A percentile compares a stretch with the other conserved stretches of the same genome.
Evolutionary conservation across 2,329 filamentous ascomycete genomes (phyloP).

Genomic region (Sarocladiaceae sp.): DNA sequence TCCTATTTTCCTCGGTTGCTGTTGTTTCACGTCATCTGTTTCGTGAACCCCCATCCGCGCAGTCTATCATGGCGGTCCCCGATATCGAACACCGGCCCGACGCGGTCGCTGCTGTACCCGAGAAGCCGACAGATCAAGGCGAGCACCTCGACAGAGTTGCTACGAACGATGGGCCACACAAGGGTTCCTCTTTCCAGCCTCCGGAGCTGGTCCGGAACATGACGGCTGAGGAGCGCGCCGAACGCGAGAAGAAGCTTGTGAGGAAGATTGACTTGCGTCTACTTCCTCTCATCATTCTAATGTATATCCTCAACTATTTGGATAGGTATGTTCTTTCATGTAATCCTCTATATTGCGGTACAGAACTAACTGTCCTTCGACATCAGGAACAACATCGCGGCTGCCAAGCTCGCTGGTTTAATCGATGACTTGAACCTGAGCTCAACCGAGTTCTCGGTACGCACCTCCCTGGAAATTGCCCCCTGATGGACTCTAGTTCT

Average conservation of each 20-base stretch:
- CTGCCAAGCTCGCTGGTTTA: constrained; percentile 39
- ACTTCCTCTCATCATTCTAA: constrained; percentile 54
- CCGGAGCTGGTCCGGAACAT: constrained; percentile 30
- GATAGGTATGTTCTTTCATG: constrained; percentile 26
- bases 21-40: too few relatives aligned
- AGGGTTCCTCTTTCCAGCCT: constrained; percentile 14
- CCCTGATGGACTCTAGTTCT: background rate
- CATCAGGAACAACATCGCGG: constrained; percentile 30
- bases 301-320: constrained; percentile 62
- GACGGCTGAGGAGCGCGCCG: constrained; percentile 37
- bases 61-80: too few relatives aligned
- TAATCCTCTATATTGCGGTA: background rate
- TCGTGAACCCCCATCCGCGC: too few relatives aligned
- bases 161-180: constrained; percentile 2
- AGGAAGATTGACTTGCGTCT: constrained; percentile 56
- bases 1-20: too few relatives aligned
- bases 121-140: background rate
- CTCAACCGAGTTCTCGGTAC: constrained; percentile 16
- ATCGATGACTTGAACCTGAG: constrained; percentile 36
- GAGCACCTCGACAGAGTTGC: background rate
- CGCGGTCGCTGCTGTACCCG: too few relatives aligned
- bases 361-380: background rate
- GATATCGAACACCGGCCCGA: too few relatives aligned
- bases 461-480: background rate
- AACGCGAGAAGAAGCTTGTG: constrained; percentile 46